Evolutionary conservation across 2,329 filamentous ascomycete species (phyloP).

Genomic region (Sporothrix inflata): DNA sequence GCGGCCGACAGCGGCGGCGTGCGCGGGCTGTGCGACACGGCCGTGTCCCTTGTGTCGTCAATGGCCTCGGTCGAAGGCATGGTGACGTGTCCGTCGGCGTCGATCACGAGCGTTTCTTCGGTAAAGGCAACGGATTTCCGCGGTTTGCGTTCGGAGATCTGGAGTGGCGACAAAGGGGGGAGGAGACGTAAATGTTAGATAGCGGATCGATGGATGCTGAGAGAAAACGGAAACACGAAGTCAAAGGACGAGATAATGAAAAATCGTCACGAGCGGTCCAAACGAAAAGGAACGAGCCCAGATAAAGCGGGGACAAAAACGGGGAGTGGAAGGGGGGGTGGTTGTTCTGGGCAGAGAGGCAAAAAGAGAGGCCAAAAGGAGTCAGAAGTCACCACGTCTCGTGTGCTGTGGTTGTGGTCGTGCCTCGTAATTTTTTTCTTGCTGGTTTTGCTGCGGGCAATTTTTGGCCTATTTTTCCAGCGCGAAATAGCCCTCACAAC

Average conservation of each 20-base stretch:
- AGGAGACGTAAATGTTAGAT: conserved; percentile 13
- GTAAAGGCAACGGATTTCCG: conserved; percentile 89
- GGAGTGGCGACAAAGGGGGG: neutral
- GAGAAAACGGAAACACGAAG: too few relatives aligned
- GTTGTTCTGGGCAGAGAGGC: neutral
- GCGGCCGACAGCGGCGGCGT: conserved; percentile 62
- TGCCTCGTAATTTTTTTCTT: conserved; percentile 26
- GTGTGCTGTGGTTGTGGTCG: neutral
- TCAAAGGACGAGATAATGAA: conserved; percentile 20
- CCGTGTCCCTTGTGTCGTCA: conserved; percentile 77
- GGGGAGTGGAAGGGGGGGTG: conserved; percentile 2
- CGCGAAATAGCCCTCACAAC: conserved; percentile 25
- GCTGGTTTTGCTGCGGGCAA: conserved; percentile 15
- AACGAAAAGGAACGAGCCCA: conserved; percentile 20
- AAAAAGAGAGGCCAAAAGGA: conserved; percentile 16
- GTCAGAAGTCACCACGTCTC: neutral
- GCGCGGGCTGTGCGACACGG: conserved; percentile 76
- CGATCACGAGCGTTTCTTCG: conserved; percentile 83
- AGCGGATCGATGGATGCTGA: neutral
- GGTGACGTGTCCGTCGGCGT: conserved; percentile 84
- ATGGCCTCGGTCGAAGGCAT: conserved; percentile 66
- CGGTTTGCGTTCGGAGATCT: conserved; percentile 33
- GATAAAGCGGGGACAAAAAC: conserved; percentile 28
- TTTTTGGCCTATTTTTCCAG: conserved; percentile 24
- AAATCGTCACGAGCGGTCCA: conserved; percentile 24